Evolutionary conservation across 202 grass and related monocot species (phyloP).

Genomic region (Setaria italica): DNA sequence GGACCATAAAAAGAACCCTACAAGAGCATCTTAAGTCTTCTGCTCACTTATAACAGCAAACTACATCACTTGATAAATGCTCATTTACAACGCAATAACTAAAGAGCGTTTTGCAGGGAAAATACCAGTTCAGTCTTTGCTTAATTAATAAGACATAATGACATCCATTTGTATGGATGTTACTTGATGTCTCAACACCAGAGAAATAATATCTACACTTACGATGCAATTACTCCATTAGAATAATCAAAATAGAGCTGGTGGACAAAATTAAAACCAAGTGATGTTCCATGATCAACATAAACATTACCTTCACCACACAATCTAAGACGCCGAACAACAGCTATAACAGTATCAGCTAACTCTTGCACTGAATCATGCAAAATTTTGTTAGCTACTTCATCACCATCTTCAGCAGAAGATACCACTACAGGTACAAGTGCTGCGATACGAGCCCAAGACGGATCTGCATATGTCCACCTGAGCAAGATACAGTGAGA

Average conservation of each 20-base stretch:
- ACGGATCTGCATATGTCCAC: constrained; percentile 96
- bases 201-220: constrained; percentile 15
- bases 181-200: neutral
- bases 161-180: neutral
- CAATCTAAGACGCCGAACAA: constrained; percentile 81
- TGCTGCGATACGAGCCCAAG: constrained; percentile 98
- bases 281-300: constrained; percentile 26
- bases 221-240: neutral
- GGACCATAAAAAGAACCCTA: neutral
- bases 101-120: neutral
- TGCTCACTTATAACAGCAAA: constrained; percentile 14
- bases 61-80: neutral
- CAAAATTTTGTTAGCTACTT: constrained; percentile 97
- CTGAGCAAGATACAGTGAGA: constrained; percentile 50
- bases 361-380: constrained; percentile 83
- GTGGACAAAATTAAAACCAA: constrained; percentile 3
- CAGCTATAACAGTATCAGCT: constrained; percentile 89
- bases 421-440: constrained; percentile 93
- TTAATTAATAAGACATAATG: too few relatives aligned
- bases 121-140: too few relatives aligned
- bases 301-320: constrained; percentile 80
- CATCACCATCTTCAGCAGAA: constrained; percentile 92
- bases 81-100: constrained; percentile 1
- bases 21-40: too few relatives aligned
- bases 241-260: constrained; percentile 4